A percentile compares a stretch with the other conserved stretches of the same genome.
Evolutionary conservation across 768 basidiomycete genomes (phyloP).

Genomic region (Mycena rosella): DNA sequence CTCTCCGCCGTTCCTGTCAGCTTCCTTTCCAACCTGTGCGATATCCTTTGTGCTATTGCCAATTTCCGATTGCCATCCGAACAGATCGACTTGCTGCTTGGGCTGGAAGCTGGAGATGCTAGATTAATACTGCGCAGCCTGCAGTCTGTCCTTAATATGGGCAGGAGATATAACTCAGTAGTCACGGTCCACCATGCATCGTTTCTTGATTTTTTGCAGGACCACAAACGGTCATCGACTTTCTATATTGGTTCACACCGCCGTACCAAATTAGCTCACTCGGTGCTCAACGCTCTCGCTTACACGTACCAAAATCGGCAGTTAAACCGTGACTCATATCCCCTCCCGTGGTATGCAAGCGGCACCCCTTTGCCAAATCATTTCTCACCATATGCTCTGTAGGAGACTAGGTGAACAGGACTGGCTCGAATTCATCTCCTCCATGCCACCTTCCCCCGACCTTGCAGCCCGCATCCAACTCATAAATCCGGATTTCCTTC

Average conservation of each 20-base stretch:
- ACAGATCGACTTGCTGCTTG: not conserved
- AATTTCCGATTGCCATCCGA: not conserved
- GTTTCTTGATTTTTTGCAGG: not conserved
- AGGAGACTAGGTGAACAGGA: too few relatives aligned
- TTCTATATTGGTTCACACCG: not conserved
- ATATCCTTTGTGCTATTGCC: not conserved
- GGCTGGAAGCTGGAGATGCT: not conserved
- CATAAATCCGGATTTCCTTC: not conserved
- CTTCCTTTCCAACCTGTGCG: not conserved
- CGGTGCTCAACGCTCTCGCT: not conserved
- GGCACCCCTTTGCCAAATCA: too few relatives aligned
- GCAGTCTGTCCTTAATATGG: not conserved
- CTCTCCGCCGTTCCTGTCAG: not conserved
- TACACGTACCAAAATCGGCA: too few relatives aligned
- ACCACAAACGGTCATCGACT: not conserved
- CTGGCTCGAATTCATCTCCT: not conserved
- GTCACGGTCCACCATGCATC: not conserved
- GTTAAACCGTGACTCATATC: too few relatives aligned
- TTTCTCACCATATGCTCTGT: too few relatives aligned
- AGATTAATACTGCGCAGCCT: not conserved
- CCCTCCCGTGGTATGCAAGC: too few relatives aligned
- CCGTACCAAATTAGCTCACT: not conserved
- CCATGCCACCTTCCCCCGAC: not conserved
- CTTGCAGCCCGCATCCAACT: not conserved
- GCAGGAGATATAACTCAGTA: not conserved